A percentile compares a stretch with the other conserved stretches of the same genome.
Conservation (phyloP, 257 asterid species). For the Coffea eugenioides region DNA sequence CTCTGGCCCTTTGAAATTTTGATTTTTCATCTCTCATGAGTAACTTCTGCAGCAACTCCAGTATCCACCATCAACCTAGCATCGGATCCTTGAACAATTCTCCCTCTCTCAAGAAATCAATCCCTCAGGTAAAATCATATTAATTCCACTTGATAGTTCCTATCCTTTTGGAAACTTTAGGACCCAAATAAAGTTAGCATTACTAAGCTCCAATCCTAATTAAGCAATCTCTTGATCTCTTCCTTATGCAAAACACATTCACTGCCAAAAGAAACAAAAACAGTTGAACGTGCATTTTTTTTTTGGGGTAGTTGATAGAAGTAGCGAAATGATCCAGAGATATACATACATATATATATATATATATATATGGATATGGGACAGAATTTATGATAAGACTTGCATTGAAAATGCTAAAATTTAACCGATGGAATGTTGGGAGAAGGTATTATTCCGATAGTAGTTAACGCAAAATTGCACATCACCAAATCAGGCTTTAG, state of each 20-base stretch:
- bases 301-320: not conserved
- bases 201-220: constrained; percentile 55
- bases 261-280: constrained; percentile 56
- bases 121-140: constrained; percentile 40
- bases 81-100: constrained; percentile 40
- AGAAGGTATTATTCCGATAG: constrained; percentile 10
- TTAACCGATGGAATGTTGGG: constrained; percentile 24
- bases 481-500: too few species aligned
- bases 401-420: constrained; percentile 35
- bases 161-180: constrained; percentile 40
- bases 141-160: not conserved
- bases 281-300: constrained; percentile 36
- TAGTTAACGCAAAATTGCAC: not conserved
- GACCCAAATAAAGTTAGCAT: constrained; percentile 56
- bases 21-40: constrained; percentile 30
- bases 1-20: constrained; percentile 10
- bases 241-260: constrained; percentile 47
- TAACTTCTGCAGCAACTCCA: constrained; percentile 51
- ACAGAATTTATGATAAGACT: constrained; percentile 18
- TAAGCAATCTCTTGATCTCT: constrained; percentile 49
- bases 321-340: constrained; percentile 28
- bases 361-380: not conserved
- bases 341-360: too few species aligned
- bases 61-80: constrained; percentile 49
- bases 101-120: constrained; percentile 52